phyloP scores from a whole-genome alignment of 441 rosid species.

The Kokia cookei region DNA sequence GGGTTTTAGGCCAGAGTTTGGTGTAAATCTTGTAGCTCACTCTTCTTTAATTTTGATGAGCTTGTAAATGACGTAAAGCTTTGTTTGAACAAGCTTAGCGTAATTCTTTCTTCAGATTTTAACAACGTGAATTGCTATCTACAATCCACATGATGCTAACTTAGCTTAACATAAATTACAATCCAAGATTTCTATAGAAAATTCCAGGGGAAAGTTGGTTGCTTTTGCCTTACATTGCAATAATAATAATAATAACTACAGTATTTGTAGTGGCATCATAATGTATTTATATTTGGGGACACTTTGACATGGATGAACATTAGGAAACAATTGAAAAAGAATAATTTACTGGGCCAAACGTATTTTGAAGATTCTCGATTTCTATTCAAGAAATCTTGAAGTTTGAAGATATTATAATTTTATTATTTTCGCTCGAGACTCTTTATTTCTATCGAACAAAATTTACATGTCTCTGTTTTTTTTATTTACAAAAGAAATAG shows the following conservation, averaged over 20 bases:
- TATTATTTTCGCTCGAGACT: too few relatives aligned
- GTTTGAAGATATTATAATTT: too few relatives aligned
- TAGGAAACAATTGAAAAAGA: too few relatives aligned
- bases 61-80: conserved; percentile 11
- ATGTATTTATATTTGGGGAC: background rate
- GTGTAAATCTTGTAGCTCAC: conserved; percentile 14
- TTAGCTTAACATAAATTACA: conserved; percentile 28
- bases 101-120: background rate
- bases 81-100: conserved; percentile 3
- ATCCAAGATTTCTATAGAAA: conserved; percentile 18
- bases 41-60: conserved; percentile 7
- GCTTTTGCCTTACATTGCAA: conserved; percentile 33
- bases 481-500: background rate
- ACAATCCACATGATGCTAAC: conserved; percentile 12
- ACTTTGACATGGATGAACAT: background rate
- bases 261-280: background rate
- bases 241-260: background rate
- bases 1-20: background rate
- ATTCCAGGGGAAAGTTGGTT: conserved; percentile 11
- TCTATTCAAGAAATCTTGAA: too few relatives aligned
- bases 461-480: too few relatives aligned
- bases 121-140: background rate
- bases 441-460: too few relatives aligned
- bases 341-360: too few relatives aligned
- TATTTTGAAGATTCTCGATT: too few relatives aligned